Base-by-base conservation (phyloP, 176 grass and related monocot species). In the Hordeum marinum region DNA sequence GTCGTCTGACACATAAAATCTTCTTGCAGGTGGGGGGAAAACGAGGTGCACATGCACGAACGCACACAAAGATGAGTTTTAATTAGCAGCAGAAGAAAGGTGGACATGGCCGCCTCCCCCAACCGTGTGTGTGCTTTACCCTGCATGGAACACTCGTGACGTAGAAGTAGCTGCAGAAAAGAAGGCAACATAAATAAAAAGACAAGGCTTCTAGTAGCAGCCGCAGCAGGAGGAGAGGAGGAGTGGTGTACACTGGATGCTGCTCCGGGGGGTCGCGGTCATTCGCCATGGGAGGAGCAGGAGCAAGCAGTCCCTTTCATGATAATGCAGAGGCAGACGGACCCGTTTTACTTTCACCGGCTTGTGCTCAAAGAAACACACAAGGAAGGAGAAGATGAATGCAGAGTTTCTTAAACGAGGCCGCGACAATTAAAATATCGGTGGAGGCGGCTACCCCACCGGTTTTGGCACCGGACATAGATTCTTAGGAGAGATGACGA, bases 1-100 rank as follows among this genome's bases (percentile, higher is more conserved):
- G 59, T 62, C 89, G 59, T 62, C 89, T 90, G 89, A 90, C 89
- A 83, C 85, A 90, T 60, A 84, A 90, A 87, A 90, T 87, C 85
- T 90, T 87, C 89, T 90, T 87, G 80, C 80, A 84, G 85, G 85
- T 84, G 80, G 17, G 31, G 48, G 75, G 80, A 80, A 84, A 87
- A 80, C 83, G 89, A 87, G 85, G 85, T 69, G 89, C 89, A 90
- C 89, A 90, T 80, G 89, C 89, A 83, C 60, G 61, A 36, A 74
- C 37, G 37, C 41, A 80, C 68, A 83, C 67, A 83, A 83, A 72
- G 52, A 68, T 52, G 59, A 79, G 57, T n/a, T 68, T 82, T 90
- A 86, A 86, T 86, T 86, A 63, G 79, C 63, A 85, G 63, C 83
- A 82, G 78, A 65, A 71, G 57, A 46, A 82, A 73, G 55, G 72